Base-by-base conservation (phyloP, 352 stramenopile species). In the Globisporangium nagaii region DNA sequence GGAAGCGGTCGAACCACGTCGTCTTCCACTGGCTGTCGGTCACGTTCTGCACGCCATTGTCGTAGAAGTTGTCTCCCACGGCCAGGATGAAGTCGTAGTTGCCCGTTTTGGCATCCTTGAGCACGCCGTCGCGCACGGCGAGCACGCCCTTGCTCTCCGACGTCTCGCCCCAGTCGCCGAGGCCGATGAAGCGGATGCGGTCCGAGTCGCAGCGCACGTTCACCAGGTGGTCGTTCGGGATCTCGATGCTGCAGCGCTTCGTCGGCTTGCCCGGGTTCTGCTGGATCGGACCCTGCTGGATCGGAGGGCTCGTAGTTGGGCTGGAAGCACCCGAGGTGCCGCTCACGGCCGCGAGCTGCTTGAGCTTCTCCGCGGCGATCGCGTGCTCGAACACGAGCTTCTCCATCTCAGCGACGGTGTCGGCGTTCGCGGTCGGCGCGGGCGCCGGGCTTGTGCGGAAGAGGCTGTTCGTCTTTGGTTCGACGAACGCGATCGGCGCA, bases 1-100 rank as follows among this genome's bases (percentile, higher is more conserved):
- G 39, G 50, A 53, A 78, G 34, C 66, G 66, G 22, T 75, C 46
- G 53, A 62, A 58, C 70, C 70, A 79, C 19, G 50, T 64, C 4
- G 41, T 69, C 24, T 52, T 40, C 64, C 63, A 75, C 25, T 56
- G 53, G 20, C 27, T 46, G 56, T 79, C 70, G 1, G 46, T 71
- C 28, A 39, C 59, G 49, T 51, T 63, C 28, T 28, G 20, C 27
- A 75, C 66, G 40, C 70, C 70, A 22, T 66, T 69, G 36, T 62
- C 50, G 61, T 76, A 74, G 28, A 79, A 79, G 59, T 73, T 79
- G 67, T 79, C 67, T 27, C 70, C 66, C 12, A 62, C 51, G 0
- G 62, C 51, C n/a, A 75, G 47, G 51, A 79, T 58, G 39, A 73
- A 79, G 60, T 71, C 65, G 54, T 59, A 64, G 22, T 58, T 49